A percentile compares a stretch with the other conserved stretches of the same genome.
phyloP scores from a whole-genome alignment of 495 filamentous ascomycete species.

The Thermothielavioides terrestris region DNA sequence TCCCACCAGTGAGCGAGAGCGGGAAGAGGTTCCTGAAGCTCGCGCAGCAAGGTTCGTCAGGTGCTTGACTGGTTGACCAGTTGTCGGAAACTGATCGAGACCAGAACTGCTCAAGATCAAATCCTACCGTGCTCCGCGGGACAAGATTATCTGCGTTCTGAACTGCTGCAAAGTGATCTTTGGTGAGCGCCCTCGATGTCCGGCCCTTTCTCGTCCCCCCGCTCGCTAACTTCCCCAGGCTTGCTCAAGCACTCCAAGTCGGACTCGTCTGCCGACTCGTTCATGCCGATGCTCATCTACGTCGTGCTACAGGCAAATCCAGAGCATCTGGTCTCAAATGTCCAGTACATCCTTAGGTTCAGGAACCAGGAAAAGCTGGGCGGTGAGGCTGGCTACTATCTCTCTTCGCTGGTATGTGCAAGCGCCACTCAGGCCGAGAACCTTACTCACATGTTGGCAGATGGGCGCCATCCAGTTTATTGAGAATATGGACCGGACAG shows the following conservation, averaged over 20 bases:
- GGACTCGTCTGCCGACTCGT: constrained; percentile 92
- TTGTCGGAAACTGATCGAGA: constrained; percentile 21
- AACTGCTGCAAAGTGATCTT: constrained; percentile 99
- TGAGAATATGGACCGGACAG: constrained; percentile 89
- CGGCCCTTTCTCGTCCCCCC: too few species aligned
- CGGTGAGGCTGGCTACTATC: constrained; percentile 95
- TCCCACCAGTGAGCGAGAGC: constrained; percentile 72
- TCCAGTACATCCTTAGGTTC: constrained; percentile 96
- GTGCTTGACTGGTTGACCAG: background rate
- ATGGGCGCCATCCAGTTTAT: constrained; percentile 97
- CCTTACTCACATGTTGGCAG: constrained; percentile 34
- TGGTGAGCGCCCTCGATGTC: constrained; percentile 43
- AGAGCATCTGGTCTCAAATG: constrained; percentile 90
- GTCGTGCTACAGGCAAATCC: constrained; percentile 92
- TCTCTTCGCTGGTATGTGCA: constrained; percentile 78
- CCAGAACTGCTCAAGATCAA: constrained; percentile 89
- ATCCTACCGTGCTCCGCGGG: constrained; percentile 86
- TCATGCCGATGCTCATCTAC: constrained; percentile 92
- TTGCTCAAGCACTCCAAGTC: constrained; percentile 83
- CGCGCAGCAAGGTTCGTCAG: constrained; percentile 68
- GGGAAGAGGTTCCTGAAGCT: constrained; percentile 80
- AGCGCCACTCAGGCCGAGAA: background rate
- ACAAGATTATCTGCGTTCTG: constrained; percentile 96
- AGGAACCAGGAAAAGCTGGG: constrained; percentile 94
- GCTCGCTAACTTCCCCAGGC: constrained; percentile 42